A percentile compares a stretch with the other conserved stretches of the same genome.
These are phyloP conservation scores for Canavalia gladiata DNA, from an alignment of 306 rosid genomes.

Conservation along the genomic window DNA sequence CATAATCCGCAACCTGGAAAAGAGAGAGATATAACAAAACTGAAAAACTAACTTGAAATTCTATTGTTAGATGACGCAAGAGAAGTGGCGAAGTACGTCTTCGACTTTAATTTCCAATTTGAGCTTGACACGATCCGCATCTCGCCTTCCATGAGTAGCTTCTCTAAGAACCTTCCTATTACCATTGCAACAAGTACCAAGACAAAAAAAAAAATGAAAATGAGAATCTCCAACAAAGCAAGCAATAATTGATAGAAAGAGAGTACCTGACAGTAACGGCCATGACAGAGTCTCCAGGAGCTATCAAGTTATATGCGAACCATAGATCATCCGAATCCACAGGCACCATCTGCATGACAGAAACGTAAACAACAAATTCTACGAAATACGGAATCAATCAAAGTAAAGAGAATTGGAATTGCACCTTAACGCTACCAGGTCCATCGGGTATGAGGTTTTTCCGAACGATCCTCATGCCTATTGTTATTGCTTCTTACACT, in stretches of 20 bases:
- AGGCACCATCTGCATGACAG: slow-evolving; percentile 77
- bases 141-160: slow-evolving; percentile 86
- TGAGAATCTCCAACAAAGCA: not conserved
- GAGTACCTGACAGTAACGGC: slow-evolving; percentile 87
- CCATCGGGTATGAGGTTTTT: slow-evolving; percentile 71
- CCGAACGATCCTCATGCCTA: slow-evolving; percentile 80
- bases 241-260: not conserved
- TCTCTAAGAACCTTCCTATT: slow-evolving; percentile 90
- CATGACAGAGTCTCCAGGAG: slow-evolving; percentile 88
- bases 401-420: not conserved
- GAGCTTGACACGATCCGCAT: slow-evolving; percentile 85
- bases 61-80: not conserved
- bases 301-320: slow-evolving; percentile 86
- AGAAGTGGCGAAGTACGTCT: slow-evolving; percentile 55
- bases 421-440: slow-evolving; percentile 95
- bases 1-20: slow-evolving; percentile 88
- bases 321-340: slow-evolving; percentile 93
- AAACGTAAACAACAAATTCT: not conserved
- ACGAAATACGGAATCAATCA: not conserved
- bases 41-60: slow-evolving; percentile 5
- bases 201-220: not conserved
- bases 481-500: not conserved
- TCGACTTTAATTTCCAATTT: slow-evolving; percentile 91
- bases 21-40: not conserved
- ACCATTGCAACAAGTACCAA: slow-evolving; percentile 17